These are phyloP conservation scores for Scytalidium lignicola DNA, from an alignment of 2,329 filamentous ascomycete species.

Conservation along the genomic window DNA sequence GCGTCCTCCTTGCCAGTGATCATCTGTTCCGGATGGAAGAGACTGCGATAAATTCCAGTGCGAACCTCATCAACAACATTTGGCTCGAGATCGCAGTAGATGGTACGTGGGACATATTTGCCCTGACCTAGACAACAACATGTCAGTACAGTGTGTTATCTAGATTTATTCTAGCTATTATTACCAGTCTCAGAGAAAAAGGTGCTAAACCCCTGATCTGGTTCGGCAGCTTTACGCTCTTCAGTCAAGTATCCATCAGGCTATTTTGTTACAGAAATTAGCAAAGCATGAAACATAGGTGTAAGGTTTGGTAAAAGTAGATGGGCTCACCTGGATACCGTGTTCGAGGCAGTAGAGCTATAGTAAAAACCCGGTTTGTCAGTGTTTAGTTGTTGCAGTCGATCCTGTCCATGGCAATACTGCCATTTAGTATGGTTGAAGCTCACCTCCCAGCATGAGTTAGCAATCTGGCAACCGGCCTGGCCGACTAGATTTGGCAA, in stretches of 20 bases:
- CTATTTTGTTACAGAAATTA: slow-evolving; percentile 41
- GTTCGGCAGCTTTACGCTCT: slow-evolving; percentile 88
- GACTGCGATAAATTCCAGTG: slow-evolving; percentile 89
- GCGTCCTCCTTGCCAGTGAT: slow-evolving; percentile 99
- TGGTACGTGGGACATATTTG: slow-evolving; percentile 98
- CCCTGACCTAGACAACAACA: slow-evolving; percentile 66
- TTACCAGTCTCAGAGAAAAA: slow-evolving; percentile 99
- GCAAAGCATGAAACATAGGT: not conserved
- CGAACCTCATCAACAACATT: slow-evolving; percentile 99
- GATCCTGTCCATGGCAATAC: slow-evolving; percentile 13
- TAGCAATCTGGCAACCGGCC: slow-evolving; percentile 99
- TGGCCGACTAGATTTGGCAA: slow-evolving; percentile 73
- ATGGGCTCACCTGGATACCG: slow-evolving; percentile 81
- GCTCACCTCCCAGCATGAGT: slow-evolving; percentile 99
- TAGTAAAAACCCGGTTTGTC: slow-evolving; percentile 25
- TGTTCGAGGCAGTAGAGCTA: slow-evolving; percentile 99
- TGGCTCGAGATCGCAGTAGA: slow-evolving; percentile 99
- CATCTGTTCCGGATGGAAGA: slow-evolving; percentile 99
- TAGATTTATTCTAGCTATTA: slow-evolving; percentile 40
- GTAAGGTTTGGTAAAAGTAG: not conserved
- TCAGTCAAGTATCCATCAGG: slow-evolving; percentile 98
- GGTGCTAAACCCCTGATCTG: slow-evolving; percentile 98
- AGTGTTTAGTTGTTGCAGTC: slow-evolving; percentile 12
- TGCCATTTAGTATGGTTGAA: slow-evolving; percentile 24
- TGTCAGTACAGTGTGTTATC: slow-evolving; percentile 23